Evolutionary conservation across 352 stramenopile species (phyloP).

Genomic region (Phytophthora gonapodyides): DNA sequence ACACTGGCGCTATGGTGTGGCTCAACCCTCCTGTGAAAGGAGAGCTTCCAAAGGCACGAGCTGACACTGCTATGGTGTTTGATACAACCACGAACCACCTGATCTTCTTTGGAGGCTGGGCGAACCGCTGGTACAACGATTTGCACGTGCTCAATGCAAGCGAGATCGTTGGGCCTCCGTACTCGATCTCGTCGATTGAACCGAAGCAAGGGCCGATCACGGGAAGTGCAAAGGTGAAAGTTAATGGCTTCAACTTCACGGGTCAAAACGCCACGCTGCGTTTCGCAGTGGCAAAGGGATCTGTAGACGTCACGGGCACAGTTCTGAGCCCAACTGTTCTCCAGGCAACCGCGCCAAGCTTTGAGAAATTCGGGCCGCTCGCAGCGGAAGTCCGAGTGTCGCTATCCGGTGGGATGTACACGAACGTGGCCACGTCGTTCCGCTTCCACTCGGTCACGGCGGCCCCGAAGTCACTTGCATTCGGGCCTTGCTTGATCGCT

Average conservation of each 20-base stretch:
- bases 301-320: conserved; percentile 89
- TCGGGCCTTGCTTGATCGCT: conserved; percentile 89
- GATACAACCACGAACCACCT: conserved; percentile 90
- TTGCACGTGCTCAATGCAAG: conserved; percentile 93
- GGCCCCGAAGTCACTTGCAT: conserved; percentile 91
- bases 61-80: conserved; percentile 95
- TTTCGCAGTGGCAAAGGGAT: conserved; percentile 94
- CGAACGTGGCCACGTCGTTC: conserved; percentile 87
- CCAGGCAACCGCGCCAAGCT: conserved; percentile 92
- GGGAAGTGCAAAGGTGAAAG: conserved; percentile 88
- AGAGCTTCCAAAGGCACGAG: conserved; percentile 86
- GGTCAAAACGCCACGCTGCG: conserved; percentile 86
- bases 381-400: conserved; percentile 89
- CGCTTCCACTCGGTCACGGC: conserved; percentile 96
- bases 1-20: conserved; percentile 90
- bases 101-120: conserved; percentile 97
- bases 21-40: conserved; percentile 63
- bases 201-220: conserved; percentile 95
- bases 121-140: conserved; percentile 95
- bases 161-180: conserved; percentile 96
- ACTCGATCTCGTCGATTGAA: conserved; percentile 92
- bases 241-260: conserved; percentile 94
- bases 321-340: conserved; percentile 89
- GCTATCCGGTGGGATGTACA: conserved; percentile 91
- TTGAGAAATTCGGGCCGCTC: conserved; percentile 94